These are phyloP conservation scores for Turnera subulata DNA, from an alignment of 345 rosid genomes.

Conservation along the genomic window DNA sequence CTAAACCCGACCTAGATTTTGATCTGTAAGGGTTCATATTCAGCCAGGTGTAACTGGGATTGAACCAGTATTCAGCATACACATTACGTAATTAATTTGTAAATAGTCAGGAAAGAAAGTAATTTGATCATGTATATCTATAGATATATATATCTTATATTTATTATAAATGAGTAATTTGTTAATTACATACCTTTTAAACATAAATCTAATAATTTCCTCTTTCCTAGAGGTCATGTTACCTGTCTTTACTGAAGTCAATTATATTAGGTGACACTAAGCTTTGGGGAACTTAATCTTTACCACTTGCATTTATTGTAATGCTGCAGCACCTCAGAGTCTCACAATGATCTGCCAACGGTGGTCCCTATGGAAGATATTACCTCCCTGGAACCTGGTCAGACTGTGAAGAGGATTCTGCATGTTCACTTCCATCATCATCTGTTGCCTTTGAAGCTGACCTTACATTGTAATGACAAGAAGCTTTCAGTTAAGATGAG, in stretches of 20 bases:
- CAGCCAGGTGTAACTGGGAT: too few relatives aligned
- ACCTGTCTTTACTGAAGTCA: neutral
- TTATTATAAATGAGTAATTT: too few relatives aligned
- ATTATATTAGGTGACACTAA: neutral
- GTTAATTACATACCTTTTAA: too few relatives aligned
- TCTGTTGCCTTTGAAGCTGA: slow-evolving; percentile 73
- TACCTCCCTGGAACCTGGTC: slow-evolving; percentile 59
- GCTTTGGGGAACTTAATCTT: slow-evolving; percentile 8
- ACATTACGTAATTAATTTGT: too few relatives aligned
- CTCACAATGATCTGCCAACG: slow-evolving; percentile 48
- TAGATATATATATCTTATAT: too few relatives aligned
- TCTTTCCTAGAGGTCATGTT: too few relatives aligned
- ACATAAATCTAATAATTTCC: too few relatives aligned
- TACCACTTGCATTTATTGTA: slow-evolving; percentile 11
- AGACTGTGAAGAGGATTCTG: slow-evolving; percentile 48
- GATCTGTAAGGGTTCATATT: too few relatives aligned
- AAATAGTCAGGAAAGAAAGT: too few relatives aligned
- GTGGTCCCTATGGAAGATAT: slow-evolving; percentile 70
- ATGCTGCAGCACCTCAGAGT: slow-evolving; percentile 42
- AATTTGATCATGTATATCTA: too few relatives aligned
- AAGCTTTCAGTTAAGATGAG: slow-evolving; percentile 71
- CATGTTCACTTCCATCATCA: slow-evolving; percentile 91
- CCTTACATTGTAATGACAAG: slow-evolving; percentile 48
- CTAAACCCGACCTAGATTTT: too few relatives aligned
- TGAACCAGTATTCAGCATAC: too few relatives aligned